phyloP scores from a whole-genome alignment of 2,329 filamentous ascomycete species.

The Cladosporium sp. region DNA sequence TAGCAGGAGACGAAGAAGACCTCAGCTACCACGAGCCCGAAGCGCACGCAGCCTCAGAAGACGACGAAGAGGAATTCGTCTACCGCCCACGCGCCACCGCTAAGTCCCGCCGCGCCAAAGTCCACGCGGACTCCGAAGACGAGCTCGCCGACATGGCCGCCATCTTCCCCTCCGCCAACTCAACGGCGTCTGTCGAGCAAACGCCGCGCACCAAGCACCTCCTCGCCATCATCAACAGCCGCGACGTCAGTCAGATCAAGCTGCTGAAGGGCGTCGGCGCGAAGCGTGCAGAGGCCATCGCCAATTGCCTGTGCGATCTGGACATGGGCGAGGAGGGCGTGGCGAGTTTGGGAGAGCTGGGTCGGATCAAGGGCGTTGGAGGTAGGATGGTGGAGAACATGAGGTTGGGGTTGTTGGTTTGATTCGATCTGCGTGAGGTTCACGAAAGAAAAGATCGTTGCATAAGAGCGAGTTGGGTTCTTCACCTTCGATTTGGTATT shows the following conservation, averaged over 20 bases:
- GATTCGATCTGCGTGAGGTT: neutral
- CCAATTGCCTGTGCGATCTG: slow-evolving; percentile 50
- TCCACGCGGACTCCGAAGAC: slow-evolving; percentile 34
- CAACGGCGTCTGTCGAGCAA: slow-evolving; percentile 26
- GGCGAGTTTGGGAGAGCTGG: slow-evolving; percentile 44
- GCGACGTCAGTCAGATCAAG: slow-evolving; percentile 65
- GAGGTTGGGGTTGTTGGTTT: slow-evolving; percentile 42
- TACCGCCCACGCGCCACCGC: slow-evolving; percentile 37
- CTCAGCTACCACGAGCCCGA: slow-evolving; percentile 57
- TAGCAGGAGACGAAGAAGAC: slow-evolving; percentile 48
- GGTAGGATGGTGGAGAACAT: slow-evolving; percentile 54
- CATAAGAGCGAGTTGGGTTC: neutral
- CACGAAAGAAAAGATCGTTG: neutral
- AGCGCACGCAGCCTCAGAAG: slow-evolving; percentile 24
- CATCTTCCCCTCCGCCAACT: slow-evolving; percentile 5
- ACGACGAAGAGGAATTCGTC: slow-evolving; percentile 42
- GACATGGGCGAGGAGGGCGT: slow-evolving; percentile 40
- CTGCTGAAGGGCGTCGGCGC: slow-evolving; percentile 68
- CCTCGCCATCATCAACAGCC: slow-evolving; percentile 71
- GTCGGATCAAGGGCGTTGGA: slow-evolving; percentile 51
- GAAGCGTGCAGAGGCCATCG: slow-evolving; percentile 64
- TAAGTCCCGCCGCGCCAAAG: slow-evolving; percentile 33
- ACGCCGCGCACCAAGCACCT: slow-evolving; percentile 63
- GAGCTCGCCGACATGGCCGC: slow-evolving; percentile 28
- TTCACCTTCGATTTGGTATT: neutral